Conservation (phyloP, 2,329 filamentous ascomycete genomes). For the Sporothrix inflata region DNA sequence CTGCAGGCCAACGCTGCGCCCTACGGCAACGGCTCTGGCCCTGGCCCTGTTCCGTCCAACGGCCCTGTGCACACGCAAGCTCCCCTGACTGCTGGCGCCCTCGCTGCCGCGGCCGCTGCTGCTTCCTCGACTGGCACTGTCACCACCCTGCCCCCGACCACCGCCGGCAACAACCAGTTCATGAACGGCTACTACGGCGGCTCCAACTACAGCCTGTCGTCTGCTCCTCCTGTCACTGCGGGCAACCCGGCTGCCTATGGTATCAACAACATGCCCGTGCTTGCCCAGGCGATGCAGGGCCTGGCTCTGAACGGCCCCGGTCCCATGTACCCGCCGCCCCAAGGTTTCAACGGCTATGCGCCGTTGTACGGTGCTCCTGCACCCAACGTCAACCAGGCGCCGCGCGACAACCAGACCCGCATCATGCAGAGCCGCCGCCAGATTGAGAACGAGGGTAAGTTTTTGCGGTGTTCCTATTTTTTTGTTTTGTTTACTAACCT, state of each 20-base stretch:
- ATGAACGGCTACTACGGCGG: constrained; percentile 39
- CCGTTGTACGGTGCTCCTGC: constrained; percentile 53
- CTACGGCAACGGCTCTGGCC: constrained; percentile 69
- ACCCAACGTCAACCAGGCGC: constrained; percentile 43
- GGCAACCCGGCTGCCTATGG: constrained; percentile 43
- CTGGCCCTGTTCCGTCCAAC: constrained; percentile 48
- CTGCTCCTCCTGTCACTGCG: background rate
- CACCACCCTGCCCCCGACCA: constrained; percentile 26
- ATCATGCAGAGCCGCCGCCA: constrained; percentile 76
- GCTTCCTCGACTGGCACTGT: constrained; percentile 33
- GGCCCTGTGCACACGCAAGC: constrained; percentile 34
- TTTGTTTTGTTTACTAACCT: constrained; percentile 38
- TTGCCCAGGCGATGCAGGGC: constrained; percentile 70
- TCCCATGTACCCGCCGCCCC: constrained; percentile 57
- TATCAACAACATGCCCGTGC: constrained; percentile 57
- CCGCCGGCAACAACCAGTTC: constrained; percentile 37
- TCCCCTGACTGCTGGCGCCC: constrained; percentile 32
- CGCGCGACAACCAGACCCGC: constrained; percentile 73
- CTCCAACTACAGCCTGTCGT: constrained; percentile 31
- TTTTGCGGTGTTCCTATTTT: background rate
- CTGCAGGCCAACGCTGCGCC: constrained; percentile 79
- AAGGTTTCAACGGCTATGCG: constrained; percentile 62
- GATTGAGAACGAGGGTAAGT: constrained; percentile 70
- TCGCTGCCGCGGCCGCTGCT: constrained; percentile 38
- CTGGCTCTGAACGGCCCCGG: constrained; percentile 57